Evolutionary conservation across 768 basidiomycete species (phyloP).

Genomic region (Podaxis pistillaris): DNA sequence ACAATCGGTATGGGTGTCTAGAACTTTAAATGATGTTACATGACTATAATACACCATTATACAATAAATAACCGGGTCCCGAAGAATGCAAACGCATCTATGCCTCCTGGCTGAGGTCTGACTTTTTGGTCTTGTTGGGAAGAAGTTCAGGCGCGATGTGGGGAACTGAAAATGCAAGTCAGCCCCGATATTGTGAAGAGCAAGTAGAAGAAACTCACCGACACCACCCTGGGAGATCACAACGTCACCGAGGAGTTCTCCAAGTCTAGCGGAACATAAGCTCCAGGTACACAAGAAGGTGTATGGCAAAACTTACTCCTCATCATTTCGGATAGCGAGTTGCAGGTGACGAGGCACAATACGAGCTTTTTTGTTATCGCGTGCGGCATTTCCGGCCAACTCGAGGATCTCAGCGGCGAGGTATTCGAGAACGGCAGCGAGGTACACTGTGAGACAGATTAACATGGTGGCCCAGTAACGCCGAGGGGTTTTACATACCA

Average conservation of each 20-base stretch:
- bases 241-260: conserved; percentile 81
- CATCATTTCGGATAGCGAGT: conserved; percentile 89
- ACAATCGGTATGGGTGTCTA: not conserved
- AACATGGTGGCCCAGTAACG: conserved; percentile 8
- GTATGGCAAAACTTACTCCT: conserved; percentile 49
- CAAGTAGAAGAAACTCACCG: conserved; percentile 27
- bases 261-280: conserved; percentile 43
- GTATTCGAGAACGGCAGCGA: conserved; percentile 89
- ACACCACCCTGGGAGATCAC: conserved; percentile 93
- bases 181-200: not conserved
- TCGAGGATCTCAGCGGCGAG: conserved; percentile 93
- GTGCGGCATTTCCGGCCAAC: conserved; percentile 83
- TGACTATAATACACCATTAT: conserved; percentile 6
- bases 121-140: conserved; percentile 12
- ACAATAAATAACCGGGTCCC: conserved; percentile 7
- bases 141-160: conserved; percentile 53
- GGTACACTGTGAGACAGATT: conserved; percentile 55
- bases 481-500: conserved; percentile 36
- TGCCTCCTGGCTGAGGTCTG: conserved; percentile 9
- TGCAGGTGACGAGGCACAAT: conserved; percentile 93
- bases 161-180: conserved; percentile 70
- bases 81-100: not conserved
- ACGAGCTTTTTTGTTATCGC: conserved; percentile 89
- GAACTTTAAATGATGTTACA: not conserved
- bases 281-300: conserved; percentile 1